Evolutionary conservation across 2,329 filamentous ascomycete genomes (phyloP).

Genomic region (Exophiala alcalophila): DNA sequence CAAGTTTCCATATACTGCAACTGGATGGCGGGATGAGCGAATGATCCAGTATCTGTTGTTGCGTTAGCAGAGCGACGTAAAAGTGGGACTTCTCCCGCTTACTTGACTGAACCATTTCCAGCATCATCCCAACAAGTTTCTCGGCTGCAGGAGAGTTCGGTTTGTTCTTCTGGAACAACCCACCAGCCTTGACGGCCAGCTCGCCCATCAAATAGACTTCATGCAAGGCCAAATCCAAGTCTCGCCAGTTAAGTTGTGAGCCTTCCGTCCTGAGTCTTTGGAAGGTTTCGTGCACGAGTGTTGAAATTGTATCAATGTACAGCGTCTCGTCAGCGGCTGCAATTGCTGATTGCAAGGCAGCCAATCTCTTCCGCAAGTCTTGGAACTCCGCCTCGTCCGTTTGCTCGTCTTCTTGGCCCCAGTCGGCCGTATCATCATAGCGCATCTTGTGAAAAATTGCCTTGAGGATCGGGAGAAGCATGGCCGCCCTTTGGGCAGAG

Average conservation of each 20-base stretch:
- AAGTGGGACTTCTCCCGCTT: constrained; percentile 9
- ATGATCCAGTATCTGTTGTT: constrained; percentile 69
- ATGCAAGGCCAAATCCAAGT: constrained; percentile 87
- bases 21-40: constrained; percentile 85
- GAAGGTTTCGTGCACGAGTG: constrained; percentile 84
- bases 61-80: constrained; percentile 20
- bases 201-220: constrained; percentile 97
- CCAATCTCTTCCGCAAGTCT: constrained; percentile 83
- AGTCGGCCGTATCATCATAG: constrained; percentile 89
- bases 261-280: constrained; percentile 72
- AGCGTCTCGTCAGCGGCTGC: constrained; percentile 83
- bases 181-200: constrained; percentile 82
- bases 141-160: constrained; percentile 76
- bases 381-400: constrained; percentile 97
- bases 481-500: constrained; percentile 71
- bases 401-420: constrained; percentile 93
- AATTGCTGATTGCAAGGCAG: constrained; percentile 87
- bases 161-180: constrained; percentile 79
- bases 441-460: constrained; percentile 95
- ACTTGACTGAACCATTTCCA: constrained; percentile 86
- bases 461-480: constrained; percentile 83
- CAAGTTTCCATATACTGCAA: constrained; percentile 99
- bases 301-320: constrained; percentile 84
- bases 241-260: constrained; percentile 82
- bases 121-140: constrained; percentile 86